Conservation (phyloP, 1,284 basidiomycete genomes). For the Psilocybe mexicana region DNA sequence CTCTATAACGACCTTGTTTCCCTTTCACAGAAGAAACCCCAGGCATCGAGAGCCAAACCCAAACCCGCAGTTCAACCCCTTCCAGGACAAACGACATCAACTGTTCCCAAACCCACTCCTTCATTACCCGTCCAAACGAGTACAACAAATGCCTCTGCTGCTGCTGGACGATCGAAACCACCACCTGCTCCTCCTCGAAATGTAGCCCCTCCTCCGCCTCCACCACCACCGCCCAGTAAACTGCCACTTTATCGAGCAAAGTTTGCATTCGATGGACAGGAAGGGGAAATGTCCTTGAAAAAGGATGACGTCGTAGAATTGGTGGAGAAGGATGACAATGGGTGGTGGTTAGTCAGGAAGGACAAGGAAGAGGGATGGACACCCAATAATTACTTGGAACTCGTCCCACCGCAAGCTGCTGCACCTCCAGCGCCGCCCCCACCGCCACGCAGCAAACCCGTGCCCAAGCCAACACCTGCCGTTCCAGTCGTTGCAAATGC, state of each 20-base stretch:
- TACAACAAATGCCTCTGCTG: slow-evolving; percentile 14
- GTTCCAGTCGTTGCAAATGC: slow-evolving; percentile 54
- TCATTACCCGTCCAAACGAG: slow-evolving; percentile 56
- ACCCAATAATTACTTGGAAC: slow-evolving; percentile 91
- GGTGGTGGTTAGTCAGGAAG: slow-evolving; percentile 97
- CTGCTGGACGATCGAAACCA: slow-evolving; percentile 24
- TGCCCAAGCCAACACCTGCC: slow-evolving; percentile 33
- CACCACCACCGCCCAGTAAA: slow-evolving; percentile 59
- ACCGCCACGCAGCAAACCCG: slow-evolving; percentile 52
- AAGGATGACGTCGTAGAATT: slow-evolving; percentile 95
- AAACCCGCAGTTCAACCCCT: slow-evolving; percentile 60
- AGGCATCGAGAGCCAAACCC: slow-evolving; percentile 44
- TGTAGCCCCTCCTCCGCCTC: slow-evolving; percentile 52
- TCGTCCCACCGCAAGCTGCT: slow-evolving; percentile 64
- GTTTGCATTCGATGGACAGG: slow-evolving; percentile 87
- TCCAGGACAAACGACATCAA: slow-evolving; percentile 50
- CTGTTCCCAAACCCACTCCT: slow-evolving; percentile 48
- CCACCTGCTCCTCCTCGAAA: slow-evolving; percentile 37
- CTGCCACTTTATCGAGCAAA: slow-evolving; percentile 84
- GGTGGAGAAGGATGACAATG: slow-evolving; percentile 91
- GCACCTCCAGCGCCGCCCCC: slow-evolving; percentile 68
- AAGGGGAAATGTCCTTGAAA: slow-evolving; percentile 86
- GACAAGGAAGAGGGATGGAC: slow-evolving; percentile 89
- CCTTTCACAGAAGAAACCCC: slow-evolving; percentile 41
- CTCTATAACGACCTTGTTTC: too few species aligned